Evolutionary conservation across 306 rosid species (phyloP).

Genomic region (Pachyrhizus erosus): DNA sequence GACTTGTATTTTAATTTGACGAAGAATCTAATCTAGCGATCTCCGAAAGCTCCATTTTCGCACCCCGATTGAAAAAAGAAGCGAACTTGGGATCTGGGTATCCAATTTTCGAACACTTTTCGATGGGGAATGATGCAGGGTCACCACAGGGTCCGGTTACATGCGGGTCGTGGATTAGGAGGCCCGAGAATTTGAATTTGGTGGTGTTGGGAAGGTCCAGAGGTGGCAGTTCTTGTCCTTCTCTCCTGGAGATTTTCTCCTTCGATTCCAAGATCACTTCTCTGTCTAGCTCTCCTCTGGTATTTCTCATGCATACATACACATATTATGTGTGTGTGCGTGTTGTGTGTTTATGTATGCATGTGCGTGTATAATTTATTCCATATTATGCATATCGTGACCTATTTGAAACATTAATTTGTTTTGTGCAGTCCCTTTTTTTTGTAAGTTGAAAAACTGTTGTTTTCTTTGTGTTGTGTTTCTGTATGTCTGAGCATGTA

Average conservation of each 20-base stretch:
- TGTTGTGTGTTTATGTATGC: not conserved
- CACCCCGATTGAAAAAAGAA: constrained; percentile 38
- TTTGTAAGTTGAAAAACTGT: constrained; percentile 7
- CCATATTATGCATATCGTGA: not conserved
- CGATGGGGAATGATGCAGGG: constrained; percentile 66
- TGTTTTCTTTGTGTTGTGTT: constrained; percentile 1
- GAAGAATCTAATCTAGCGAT: constrained; percentile 24
- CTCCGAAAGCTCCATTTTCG: not conserved
- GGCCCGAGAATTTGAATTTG: constrained; percentile 74
- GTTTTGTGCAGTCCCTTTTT: constrained; percentile 17
- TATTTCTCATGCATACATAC: constrained; percentile 36
- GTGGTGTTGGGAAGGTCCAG: constrained; percentile 72
- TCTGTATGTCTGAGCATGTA: not conserved
- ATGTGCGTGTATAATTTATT: not conserved
- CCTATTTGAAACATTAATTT: not conserved
- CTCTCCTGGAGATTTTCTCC: constrained; percentile 75
- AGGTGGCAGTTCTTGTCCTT: constrained; percentile 59
- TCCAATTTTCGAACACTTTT: constrained; percentile 3
- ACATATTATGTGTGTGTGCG: not conserved
- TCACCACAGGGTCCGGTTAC: constrained; percentile 72
- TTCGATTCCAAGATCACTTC: constrained; percentile 73
- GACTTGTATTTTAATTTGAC: not conserved
- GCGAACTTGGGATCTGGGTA: constrained; percentile 31
- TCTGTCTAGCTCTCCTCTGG: constrained; percentile 79
- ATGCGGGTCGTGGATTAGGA: constrained; percentile 92